A percentile compares a stretch with the other conserved stretches of the same genome.
These are phyloP conservation scores for Flaveria sonorensis DNA, from an alignment of 129 eudicot genomes.

Conservation along the genomic window DNA sequence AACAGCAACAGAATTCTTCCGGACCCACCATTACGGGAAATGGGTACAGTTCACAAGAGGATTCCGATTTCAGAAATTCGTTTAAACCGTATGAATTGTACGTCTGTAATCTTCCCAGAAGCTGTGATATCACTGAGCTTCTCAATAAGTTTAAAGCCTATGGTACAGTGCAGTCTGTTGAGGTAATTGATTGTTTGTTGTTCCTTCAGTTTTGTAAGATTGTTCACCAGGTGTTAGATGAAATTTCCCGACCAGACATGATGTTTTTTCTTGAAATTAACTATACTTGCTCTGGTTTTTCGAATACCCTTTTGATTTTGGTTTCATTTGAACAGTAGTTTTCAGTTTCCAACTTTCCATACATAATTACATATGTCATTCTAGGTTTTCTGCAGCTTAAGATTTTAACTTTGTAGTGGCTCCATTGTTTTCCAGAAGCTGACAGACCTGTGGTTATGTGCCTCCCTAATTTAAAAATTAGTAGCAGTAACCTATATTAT, in stretches of 20 bases:
- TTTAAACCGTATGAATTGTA: slow-evolving; percentile 38
- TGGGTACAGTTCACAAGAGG: slow-evolving; percentile 33
- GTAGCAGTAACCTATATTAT: background rate
- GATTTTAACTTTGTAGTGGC: background rate
- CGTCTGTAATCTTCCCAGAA: slow-evolving; percentile 54
- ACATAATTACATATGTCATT: background rate
- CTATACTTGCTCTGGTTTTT: background rate
- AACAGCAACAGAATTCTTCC: slow-evolving; percentile 18
- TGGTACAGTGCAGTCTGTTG: slow-evolving; percentile 55
- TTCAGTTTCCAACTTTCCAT: background rate
- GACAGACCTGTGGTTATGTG: background rate
- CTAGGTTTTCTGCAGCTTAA: background rate
- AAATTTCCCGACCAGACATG: slow-evolving; percentile 20
- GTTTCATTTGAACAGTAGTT: background rate
- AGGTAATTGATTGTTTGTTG: slow-evolving; percentile 28
- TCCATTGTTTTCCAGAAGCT: background rate
- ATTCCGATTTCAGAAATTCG: slow-evolving; percentile 29
- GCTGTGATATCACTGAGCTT: slow-evolving; percentile 39
- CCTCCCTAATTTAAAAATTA: background rate
- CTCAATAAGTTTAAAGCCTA: slow-evolving; percentile 32
- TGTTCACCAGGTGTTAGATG: slow-evolving; percentile 22
- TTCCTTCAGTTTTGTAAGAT: background rate
- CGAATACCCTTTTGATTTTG: background rate
- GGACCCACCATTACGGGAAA: slow-evolving; percentile 22
- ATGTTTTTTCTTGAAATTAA: background rate